A percentile compares a stretch with the other conserved stretches of the same genome.
Evolutionary conservation across 2,329 filamentous ascomycete genomes (phyloP).

Genomic region (Metarhizium brunneum): DNA sequence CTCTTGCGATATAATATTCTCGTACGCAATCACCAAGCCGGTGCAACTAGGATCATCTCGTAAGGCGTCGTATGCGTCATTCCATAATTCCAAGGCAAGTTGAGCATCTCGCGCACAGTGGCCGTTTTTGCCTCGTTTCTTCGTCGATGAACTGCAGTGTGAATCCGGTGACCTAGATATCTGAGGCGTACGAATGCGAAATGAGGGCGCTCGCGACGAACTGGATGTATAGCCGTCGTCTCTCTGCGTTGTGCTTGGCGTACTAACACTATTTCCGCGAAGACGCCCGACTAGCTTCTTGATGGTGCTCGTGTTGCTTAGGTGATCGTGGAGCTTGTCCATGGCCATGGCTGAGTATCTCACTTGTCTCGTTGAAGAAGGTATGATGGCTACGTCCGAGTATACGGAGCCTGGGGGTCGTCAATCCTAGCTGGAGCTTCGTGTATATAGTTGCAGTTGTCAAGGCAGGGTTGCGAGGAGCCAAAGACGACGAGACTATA

Average conservation of each 20-base stretch:
- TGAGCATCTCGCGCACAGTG: constrained; percentile 1
- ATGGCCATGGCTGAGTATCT: neutral
- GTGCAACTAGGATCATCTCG: constrained; percentile 18
- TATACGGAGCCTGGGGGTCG: neutral
- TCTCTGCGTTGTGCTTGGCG: neutral
- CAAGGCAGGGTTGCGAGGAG: neutral
- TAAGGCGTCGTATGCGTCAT: constrained; percentile 23
- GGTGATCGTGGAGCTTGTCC: neutral
- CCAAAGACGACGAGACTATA: neutral
- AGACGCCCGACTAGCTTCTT: constrained; percentile 10
- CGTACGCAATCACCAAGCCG: constrained; percentile 25
- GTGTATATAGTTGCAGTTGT: neutral
- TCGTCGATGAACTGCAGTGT: neutral
- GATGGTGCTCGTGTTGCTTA: neutral
- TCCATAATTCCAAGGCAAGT: constrained; percentile 22
- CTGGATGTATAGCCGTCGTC: neutral
- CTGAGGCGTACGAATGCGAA: neutral
- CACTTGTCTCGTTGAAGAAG: neutral
- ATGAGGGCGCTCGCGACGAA: neutral
- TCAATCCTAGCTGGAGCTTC: neutral
- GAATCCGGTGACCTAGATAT: neutral
- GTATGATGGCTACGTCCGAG: neutral
- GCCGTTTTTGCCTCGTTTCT: neutral
- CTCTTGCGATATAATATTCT: constrained; percentile 25
- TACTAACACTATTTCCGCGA: constrained; percentile 5